Base-by-base conservation (phyloP, 2,329 filamentous ascomycete genomes). In the Neodidymelliopsis sp. region DNA sequence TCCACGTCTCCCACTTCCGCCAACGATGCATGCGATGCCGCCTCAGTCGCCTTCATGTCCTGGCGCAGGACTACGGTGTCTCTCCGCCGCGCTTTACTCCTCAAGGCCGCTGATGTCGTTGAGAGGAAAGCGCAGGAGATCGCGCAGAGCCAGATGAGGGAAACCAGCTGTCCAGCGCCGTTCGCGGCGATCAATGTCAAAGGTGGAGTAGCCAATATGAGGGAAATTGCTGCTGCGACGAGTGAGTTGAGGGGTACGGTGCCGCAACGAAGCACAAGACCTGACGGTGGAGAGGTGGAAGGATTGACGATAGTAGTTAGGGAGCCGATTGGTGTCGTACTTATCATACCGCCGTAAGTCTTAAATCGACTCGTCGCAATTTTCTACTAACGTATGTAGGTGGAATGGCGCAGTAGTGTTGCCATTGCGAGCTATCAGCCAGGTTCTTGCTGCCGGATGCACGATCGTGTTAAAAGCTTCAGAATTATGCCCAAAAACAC, bases 261-360 rank as follows among this genome's bases (percentile, higher is more conserved):
- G 22, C 57, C 75, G 2, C 71, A 72, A 4, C 39, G 39, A 15
- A 72, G 79, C 4, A 71, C 74, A 49, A 79, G 78, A 3, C 78
- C 78, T 0, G 66, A 72, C 11, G 70, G 75, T 5, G 62, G 62
- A 11, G 63, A 81, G n/a, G 74, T 80, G 19, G 79, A 76, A 0
- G 76, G 77, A 22, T 77, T 75, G 37, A 88, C 84, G 0, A 76
- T 92, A 53, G 74, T 92, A 4, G 73, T 85, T 54, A 85, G 84
- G 64, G 87, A 91, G 70, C 89, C 90, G 0, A 89, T 84, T 58
- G 90, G 90, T 2, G 89, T 92, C 8, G 79, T 91, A 11, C 75
- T 93, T 15, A 84, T 84, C 4, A 90, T 93, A 69, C 88, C 87
- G 2, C 88, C 90, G 90, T 90, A 78, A 59, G 71, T 59, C n/a